Percentiles rank a stretch among this genome's conserved stretches.
phyloP scores from a whole-genome alignment of 805 yeast genomes.

The Lipomyces mesembrius region DNA sequence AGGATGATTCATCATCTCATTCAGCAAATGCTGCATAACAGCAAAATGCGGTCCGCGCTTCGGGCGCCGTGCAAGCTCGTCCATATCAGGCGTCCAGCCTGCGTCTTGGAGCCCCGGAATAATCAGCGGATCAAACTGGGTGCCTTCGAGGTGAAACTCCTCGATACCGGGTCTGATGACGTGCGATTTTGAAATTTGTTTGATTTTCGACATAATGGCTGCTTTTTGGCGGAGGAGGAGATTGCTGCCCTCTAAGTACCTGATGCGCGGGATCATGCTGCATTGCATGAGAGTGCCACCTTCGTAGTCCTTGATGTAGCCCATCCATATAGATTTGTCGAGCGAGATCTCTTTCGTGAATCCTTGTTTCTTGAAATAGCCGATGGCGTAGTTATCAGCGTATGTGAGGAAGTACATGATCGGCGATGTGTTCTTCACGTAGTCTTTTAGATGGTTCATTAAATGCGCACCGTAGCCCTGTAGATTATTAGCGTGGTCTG shows the following conservation, averaged over 20 bases:
- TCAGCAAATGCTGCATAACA: slow-evolving; percentile 83
- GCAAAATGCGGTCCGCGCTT: slow-evolving; percentile 94
- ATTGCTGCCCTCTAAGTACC: slow-evolving; percentile 88
- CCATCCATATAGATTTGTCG: slow-evolving; percentile 92
- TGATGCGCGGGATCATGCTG: slow-evolving; percentile 82
- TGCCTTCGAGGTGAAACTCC: slow-evolving; percentile 58
- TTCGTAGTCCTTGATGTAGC: slow-evolving; percentile 97
- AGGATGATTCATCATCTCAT: slow-evolving; percentile 91
- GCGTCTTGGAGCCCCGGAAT: slow-evolving; percentile 92
- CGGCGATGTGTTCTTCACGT: slow-evolving; percentile 84
- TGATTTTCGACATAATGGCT: slow-evolving; percentile 82
- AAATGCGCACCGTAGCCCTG: slow-evolving; percentile 86
- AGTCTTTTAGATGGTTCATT: slow-evolving; percentile 97
- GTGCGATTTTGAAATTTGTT: slow-evolving; percentile 77
- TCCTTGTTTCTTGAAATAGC: slow-evolving; percentile 97
- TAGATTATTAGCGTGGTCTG: background rate
- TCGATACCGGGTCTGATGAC: slow-evolving; percentile 80
- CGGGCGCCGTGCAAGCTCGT: slow-evolving; percentile 91
- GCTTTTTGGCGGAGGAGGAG: slow-evolving; percentile 87
- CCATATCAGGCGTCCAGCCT: slow-evolving; percentile 99
- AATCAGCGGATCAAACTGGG: slow-evolving; percentile 68
- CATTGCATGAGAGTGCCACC: slow-evolving; percentile 99
- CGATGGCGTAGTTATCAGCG: slow-evolving; percentile 99
- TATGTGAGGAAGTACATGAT: slow-evolving; percentile 87
- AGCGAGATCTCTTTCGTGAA: slow-evolving; percentile 92